Evolutionary conservation across 345 rosid genomes (phyloP).

Genomic region (Salix caprea): DNA sequence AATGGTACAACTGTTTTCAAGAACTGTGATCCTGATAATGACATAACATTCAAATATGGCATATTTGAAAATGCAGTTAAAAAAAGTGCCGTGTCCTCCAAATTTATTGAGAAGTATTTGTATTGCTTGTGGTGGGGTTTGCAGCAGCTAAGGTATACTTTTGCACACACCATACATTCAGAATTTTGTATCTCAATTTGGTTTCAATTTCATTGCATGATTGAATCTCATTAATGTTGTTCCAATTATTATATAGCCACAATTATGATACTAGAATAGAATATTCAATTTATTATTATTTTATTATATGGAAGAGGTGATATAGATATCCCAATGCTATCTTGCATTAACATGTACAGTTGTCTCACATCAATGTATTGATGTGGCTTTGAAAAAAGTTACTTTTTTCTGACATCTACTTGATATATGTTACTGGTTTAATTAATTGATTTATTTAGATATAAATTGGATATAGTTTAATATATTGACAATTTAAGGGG

Average conservation of each 20-base stretch:
- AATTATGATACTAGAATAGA: background rate
- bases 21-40: slow-evolving; percentile 51
- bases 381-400: too few species aligned
- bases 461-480: background rate
- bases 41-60: slow-evolving; percentile 53
- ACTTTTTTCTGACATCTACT: too few species aligned
- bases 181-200: background rate
- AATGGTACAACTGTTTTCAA: slow-evolving; percentile 54
- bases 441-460: background rate
- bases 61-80: slow-evolving; percentile 58
- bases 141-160: slow-evolving; percentile 75
- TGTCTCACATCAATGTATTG: too few species aligned
- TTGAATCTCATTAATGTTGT: background rate
- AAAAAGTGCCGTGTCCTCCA: slow-evolving; percentile 57
- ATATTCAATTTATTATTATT: background rate
- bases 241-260: background rate
- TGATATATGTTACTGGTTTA: background rate
- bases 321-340: background rate
- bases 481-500: too few species aligned
- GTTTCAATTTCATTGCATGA: background rate
- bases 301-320: background rate
- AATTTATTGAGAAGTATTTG: slow-evolving; percentile 60
- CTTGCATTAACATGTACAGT: too few species aligned
- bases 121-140: slow-evolving; percentile 95
- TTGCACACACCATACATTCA: background rate